Conservation (phyloP, 441 rosid genomes). For the Adansonia rubrostipa region DNA sequence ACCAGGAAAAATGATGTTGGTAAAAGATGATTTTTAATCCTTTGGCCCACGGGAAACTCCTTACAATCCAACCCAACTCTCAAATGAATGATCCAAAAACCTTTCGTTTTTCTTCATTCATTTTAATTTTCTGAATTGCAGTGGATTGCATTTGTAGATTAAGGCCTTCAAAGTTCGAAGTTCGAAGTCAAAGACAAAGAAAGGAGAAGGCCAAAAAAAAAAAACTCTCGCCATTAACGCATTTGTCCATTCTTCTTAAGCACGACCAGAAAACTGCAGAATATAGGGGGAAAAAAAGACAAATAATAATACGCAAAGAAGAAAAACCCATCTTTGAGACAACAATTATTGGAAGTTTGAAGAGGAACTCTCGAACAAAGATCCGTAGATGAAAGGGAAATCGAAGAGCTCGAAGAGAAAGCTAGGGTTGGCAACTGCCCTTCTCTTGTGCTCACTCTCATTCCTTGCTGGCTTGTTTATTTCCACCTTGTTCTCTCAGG, state of each 20-base stretch:
- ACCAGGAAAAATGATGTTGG: not conserved
- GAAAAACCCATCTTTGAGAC: not conserved
- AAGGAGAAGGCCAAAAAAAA: not conserved
- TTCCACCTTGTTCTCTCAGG: conserved; percentile 62
- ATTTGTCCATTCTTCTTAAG: not conserved
- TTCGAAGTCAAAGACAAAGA: not conserved
- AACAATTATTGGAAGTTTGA: conserved; percentile 5
- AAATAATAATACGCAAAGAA: not conserved
- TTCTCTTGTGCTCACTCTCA: conserved; percentile 57
- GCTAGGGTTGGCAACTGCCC: conserved; percentile 53
- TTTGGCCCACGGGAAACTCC: not conserved
- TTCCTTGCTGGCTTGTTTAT: conserved; percentile 70
- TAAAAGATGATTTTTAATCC: not conserved
- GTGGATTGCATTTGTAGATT: not conserved
- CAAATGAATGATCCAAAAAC: not conserved
- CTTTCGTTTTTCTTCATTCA: not conserved
- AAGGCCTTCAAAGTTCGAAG: not conserved
- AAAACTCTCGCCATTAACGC: conserved; percentile 30
- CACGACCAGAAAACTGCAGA: not conserved
- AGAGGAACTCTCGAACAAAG: not conserved
- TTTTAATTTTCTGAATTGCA: not conserved
- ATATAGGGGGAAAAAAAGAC: not conserved
- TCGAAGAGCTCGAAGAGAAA: conserved; percentile 56
- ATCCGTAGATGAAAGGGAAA: conserved; percentile 57
- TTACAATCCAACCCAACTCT: conserved; percentile 5